Evolutionary conservation across 768 basidiomycete genomes (phyloP).

Genomic region (Pleurotus citrinopileatus): DNA sequence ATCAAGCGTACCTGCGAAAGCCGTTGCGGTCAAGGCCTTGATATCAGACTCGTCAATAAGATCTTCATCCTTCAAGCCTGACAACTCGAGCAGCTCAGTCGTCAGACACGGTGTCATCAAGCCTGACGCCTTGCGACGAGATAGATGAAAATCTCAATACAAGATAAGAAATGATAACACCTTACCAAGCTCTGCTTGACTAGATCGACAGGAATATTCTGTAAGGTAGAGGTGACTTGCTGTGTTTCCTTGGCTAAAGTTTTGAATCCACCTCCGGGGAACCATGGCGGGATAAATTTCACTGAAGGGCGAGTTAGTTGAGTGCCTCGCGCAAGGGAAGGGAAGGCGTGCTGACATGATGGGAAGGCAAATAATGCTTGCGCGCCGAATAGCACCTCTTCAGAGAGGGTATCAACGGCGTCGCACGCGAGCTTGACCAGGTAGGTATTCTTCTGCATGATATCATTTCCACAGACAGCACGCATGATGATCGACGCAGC

Average conservation of each 20-base stretch:
- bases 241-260: not conserved
- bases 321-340: not conserved
- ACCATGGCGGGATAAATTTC: not conserved
- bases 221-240: not conserved
- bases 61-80: not conserved
- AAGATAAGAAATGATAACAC: not conserved
- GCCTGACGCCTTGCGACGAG: not conserved
- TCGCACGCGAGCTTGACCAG: constrained; percentile 7
- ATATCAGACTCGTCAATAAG: not conserved
- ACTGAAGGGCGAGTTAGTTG: not conserved
- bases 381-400: constrained; percentile 9
- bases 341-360: not conserved
- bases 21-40: constrained; percentile 7
- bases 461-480: not conserved
- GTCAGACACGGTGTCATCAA: not conserved
- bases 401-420: constrained; percentile 2
- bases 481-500: constrained; percentile 10
- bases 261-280: constrained; percentile 9
- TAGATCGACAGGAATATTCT: constrained; percentile 1
- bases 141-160: not conserved
- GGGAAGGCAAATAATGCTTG: constrained; percentile 7
- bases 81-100: not conserved
- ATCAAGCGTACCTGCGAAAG: constrained; percentile 1
- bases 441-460: constrained; percentile 1
- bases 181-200: constrained; percentile 6